These are phyloP conservation scores for Teunomyces cretensis DNA, from an alignment of 805 yeast species.

Conservation along the genomic window DNA sequence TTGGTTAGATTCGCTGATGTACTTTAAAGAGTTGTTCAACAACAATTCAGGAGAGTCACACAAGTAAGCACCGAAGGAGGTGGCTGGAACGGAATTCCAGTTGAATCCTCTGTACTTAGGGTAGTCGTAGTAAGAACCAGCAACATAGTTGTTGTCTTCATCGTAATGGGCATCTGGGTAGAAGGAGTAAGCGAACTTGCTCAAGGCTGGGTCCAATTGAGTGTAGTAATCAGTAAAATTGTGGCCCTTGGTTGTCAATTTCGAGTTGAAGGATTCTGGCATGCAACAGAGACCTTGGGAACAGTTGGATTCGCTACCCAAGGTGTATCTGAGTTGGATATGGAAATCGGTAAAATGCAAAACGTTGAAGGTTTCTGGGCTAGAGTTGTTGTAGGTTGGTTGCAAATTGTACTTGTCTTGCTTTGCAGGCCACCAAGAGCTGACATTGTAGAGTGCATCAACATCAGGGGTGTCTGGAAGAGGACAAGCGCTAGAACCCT, in stretches of 20 bases:
- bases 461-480: slow-evolving; percentile 54
- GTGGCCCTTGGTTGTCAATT: slow-evolving; percentile 23
- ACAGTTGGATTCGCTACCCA: slow-evolving; percentile 62
- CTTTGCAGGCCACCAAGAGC: slow-evolving; percentile 39
- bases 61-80: slow-evolving; percentile 57
- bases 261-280: slow-evolving; percentile 43
- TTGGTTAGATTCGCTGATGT: slow-evolving; percentile 36
- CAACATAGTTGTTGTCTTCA: slow-evolving; percentile 21
- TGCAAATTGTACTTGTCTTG: slow-evolving; percentile 22
- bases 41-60: slow-evolving; percentile 69
- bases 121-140: slow-evolving; percentile 36
- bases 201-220: slow-evolving; percentile 11
- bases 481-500: slow-evolving; percentile 41
- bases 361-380: slow-evolving; percentile 50
- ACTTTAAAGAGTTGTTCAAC: slow-evolving; percentile 55
- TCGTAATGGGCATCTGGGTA: slow-evolving; percentile 33
- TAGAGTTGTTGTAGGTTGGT: slow-evolving; percentile 26
- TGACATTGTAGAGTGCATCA: slow-evolving; percentile 34
- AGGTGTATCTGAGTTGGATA: slow-evolving; percentile 51
- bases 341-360: slow-evolving; percentile 70
- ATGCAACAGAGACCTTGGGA: slow-evolving; percentile 60
- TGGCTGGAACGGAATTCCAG: slow-evolving; percentile 51
- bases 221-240: slow-evolving; percentile 30
- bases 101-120: slow-evolving; percentile 24
- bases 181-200: slow-evolving; percentile 20